A percentile compares a stretch with the other conserved stretches of the same genome.
Conservation (phyloP, 495 filamentous ascomycete species). For the Penicillium odoratum region DNA sequence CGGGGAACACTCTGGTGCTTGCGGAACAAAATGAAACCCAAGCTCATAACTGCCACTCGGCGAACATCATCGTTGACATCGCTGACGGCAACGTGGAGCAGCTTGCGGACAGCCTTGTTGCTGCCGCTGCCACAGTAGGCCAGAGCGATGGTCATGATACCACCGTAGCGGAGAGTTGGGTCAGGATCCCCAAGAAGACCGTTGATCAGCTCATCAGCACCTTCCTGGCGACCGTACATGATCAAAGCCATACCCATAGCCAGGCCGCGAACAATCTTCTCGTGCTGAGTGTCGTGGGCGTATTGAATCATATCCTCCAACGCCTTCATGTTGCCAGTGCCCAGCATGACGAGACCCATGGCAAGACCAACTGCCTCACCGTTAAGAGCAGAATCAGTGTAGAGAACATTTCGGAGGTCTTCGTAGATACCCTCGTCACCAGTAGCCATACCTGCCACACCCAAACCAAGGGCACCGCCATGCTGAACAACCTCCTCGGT, state of each 20-base stretch:
- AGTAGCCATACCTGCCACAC: slow-evolving; percentile 97
- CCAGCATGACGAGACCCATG: slow-evolving; percentile 97
- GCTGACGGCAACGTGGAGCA: slow-evolving; percentile 96
- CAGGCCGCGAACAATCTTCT: slow-evolving; percentile 96
- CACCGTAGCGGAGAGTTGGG: slow-evolving; percentile 90
- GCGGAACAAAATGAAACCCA: slow-evolving; percentile 98
- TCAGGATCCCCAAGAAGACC: slow-evolving; percentile 92
- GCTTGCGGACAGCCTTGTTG: slow-evolving; percentile 97
- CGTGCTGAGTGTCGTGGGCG: slow-evolving; percentile 95
- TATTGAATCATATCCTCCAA: slow-evolving; percentile 96
- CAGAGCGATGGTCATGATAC: slow-evolving; percentile 97
- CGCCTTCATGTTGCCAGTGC: slow-evolving; percentile 87
- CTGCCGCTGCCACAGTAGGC: slow-evolving; percentile 96
- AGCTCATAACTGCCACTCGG: slow-evolving; percentile 93
- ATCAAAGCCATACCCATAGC: slow-evolving; percentile 97
- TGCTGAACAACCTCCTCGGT: slow-evolving; percentile 96
- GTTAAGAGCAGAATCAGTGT: slow-evolving; percentile 89
- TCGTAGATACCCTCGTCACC: slow-evolving; percentile 89
- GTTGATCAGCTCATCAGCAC: slow-evolving; percentile 90
- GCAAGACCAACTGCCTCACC: slow-evolving; percentile 94
- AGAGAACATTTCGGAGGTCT: slow-evolving; percentile 82
- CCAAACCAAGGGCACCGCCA: slow-evolving; percentile 90
- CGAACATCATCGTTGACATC: slow-evolving; percentile 99
- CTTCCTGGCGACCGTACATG: slow-evolving; percentile 96
- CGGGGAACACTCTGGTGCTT: slow-evolving; percentile 96